These are phyloP conservation scores for Quercus wislizeni DNA, from an alignment of 306 rosid species.

Conservation along the genomic window DNA sequence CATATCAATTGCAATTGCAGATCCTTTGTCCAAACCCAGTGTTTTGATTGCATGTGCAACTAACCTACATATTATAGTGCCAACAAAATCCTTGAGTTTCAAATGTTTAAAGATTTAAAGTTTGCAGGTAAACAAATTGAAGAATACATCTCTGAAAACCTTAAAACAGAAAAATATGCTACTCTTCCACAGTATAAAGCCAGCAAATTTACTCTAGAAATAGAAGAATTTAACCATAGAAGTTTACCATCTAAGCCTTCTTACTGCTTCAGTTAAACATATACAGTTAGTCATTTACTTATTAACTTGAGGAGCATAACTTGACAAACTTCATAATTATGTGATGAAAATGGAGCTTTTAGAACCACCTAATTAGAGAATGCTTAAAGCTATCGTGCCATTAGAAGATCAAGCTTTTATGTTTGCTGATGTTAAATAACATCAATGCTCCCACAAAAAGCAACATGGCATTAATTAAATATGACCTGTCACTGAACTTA, in stretches of 20 bases:
- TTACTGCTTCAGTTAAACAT: not conserved
- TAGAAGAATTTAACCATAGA: not conserved
- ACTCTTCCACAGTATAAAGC: not conserved
- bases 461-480: not conserved
- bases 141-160: not conserved
- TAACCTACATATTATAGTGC: constrained; percentile 56
- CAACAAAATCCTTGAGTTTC: constrained; percentile 17
- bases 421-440: too few species aligned
- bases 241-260: not conserved
- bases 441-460: too few species aligned
- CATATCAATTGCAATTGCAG: constrained; percentile 95
- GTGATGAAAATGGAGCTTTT: too few species aligned
- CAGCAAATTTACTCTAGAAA: not conserved
- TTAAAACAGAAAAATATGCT: not conserved
- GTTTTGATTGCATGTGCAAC: constrained; percentile 76
- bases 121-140: not conserved
- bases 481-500: not conserved
- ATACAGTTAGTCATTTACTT: not conserved
- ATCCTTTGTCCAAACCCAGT: constrained; percentile 72
- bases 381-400: too few species aligned
- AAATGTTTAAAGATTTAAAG: not conserved
- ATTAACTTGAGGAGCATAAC: not conserved
- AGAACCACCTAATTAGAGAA: too few species aligned
- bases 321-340: too few species aligned
- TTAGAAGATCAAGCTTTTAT: too few species aligned